phyloP scores from a whole-genome alignment of 1,284 basidiomycete species.

The Ustilago cynodontis region DNA sequence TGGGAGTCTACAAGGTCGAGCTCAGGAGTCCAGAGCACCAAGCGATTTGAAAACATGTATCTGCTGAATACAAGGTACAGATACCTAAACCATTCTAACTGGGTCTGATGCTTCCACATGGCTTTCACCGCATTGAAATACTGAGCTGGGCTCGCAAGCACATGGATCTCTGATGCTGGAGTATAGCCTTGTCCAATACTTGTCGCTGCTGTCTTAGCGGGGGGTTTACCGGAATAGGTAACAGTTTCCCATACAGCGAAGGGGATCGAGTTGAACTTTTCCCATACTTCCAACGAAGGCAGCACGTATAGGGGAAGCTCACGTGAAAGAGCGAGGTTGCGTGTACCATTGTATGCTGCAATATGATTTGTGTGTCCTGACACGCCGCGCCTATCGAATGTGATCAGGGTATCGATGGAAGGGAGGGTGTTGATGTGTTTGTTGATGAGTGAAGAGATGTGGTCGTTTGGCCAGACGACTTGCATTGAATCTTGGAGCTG shows the following conservation, averaged over 20 bases:
- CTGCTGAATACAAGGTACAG: conserved; percentile 60
- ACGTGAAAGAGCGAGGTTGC: conserved; percentile 64
- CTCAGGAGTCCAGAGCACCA: conserved; percentile 35
- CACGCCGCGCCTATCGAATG: conserved; percentile 86
- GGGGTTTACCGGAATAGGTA: conserved; percentile 19
- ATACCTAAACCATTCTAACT: conserved; percentile 68
- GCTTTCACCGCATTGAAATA: conserved; percentile 51
- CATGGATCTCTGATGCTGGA: conserved; percentile 31
- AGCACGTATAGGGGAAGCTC: conserved; percentile 42
- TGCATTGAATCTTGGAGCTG: conserved; percentile 82
- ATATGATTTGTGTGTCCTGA: conserved; percentile 91
- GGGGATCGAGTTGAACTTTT: conserved; percentile 52
- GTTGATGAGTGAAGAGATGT: conserved; percentile 76
- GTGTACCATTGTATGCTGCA: conserved; percentile 74
- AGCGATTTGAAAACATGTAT: conserved; percentile 58
- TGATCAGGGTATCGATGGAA: conserved; percentile 76
- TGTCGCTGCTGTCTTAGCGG: background rate
- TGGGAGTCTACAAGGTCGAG: conserved; percentile 14
- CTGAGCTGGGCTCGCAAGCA: conserved; percentile 33
- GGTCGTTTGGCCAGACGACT: conserved; percentile 76
- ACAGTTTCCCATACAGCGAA: conserved; percentile 44
- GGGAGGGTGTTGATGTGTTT: conserved; percentile 73
- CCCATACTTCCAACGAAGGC: conserved; percentile 37
- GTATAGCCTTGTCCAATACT: background rate
- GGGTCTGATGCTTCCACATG: conserved; percentile 62